These are phyloP conservation scores for Colletotrichum truncatum DNA, from an alignment of 2,329 filamentous ascomycete genomes.

Conservation along the genomic window DNA sequence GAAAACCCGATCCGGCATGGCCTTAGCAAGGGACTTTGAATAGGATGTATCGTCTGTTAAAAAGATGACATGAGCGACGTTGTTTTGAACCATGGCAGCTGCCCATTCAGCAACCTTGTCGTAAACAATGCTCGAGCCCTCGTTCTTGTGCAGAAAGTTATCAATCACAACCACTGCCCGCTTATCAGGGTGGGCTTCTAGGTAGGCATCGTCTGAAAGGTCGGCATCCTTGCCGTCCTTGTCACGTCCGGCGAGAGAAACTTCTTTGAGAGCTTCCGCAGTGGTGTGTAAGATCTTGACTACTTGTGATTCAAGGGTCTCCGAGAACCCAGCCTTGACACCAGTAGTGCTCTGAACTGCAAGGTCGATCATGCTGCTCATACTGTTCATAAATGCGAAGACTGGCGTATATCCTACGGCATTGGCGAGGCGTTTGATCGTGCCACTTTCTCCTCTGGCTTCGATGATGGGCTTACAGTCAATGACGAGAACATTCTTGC, in stretches of 20 bases:
- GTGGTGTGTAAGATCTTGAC: constrained; percentile 91
- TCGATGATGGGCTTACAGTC: constrained; percentile 96
- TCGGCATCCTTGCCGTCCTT: constrained; percentile 78
- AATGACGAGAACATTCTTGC: constrained; percentile 81
- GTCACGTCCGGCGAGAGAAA: constrained; percentile 75
- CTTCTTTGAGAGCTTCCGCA: constrained; percentile 78
- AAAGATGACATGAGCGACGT: constrained; percentile 94
- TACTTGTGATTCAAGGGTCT: constrained; percentile 89
- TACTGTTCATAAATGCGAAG: constrained; percentile 95
- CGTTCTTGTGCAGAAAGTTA: constrained; percentile 86
- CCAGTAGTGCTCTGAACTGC: constrained; percentile 94
- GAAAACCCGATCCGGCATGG: constrained; percentile 91
- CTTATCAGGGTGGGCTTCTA: constrained; percentile 87
- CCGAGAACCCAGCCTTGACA: constrained; percentile 92
- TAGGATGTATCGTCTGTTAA: constrained; percentile 90
- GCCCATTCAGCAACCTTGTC: constrained; percentile 92
- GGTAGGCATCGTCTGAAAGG: constrained; percentile 83
- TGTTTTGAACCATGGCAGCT: constrained; percentile 83
- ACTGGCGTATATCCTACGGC: constrained; percentile 92
- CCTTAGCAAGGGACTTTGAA: constrained; percentile 86
- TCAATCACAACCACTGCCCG: constrained; percentile 88
- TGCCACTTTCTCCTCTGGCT: constrained; percentile 85
- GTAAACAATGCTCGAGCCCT: constrained; percentile 73
- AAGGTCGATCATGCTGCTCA: constrained; percentile 91
- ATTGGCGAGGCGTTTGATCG: constrained; percentile 81